A percentile compares a stretch with the other conserved stretches of the same genome.
phyloP scores from a whole-genome alignment of 2,329 filamentous ascomycete species.

The Fusarium sp. region DNA sequence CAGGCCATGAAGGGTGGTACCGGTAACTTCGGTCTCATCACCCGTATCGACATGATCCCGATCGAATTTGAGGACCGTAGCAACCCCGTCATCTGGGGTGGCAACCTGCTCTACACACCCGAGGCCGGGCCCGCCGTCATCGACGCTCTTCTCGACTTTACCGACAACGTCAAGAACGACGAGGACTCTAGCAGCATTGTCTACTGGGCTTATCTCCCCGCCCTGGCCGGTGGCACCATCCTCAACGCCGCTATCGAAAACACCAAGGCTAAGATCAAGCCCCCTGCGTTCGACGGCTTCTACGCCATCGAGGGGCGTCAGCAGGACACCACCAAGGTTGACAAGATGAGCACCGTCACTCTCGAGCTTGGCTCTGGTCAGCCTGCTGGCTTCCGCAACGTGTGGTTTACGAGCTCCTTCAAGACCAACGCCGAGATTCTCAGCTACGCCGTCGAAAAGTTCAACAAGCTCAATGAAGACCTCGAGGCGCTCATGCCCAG shows the following conservation, averaged over 20 bases:
- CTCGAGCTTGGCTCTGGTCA: constrained; percentile 47
- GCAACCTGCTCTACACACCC: constrained; percentile 44
- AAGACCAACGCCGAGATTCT: constrained; percentile 53
- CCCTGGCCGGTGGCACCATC: constrained; percentile 44
- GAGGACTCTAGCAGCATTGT: constrained; percentile 49
- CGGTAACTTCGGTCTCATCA: constrained; percentile 58
- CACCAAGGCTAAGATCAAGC: constrained; percentile 41
- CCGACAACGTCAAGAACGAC: constrained; percentile 47
- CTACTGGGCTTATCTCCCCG: constrained; percentile 50
- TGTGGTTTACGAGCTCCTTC: constrained; percentile 53
- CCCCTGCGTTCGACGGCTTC: constrained; percentile 48
- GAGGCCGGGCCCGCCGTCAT: constrained; percentile 37
- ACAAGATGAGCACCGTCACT: constrained; percentile 46
- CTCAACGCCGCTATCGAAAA: constrained; percentile 50
- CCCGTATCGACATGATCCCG: constrained; percentile 49
- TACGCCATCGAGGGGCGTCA: constrained; percentile 37
- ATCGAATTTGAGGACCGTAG: constrained; percentile 44
- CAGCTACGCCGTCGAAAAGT: constrained; percentile 48
- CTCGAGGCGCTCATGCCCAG: constrained; percentile 44
- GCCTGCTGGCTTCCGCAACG: constrained; percentile 46
- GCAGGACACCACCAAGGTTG: constrained; percentile 45
- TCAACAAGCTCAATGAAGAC: constrained; percentile 44
- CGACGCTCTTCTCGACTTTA: constrained; percentile 50
- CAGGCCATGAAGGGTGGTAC: constrained; percentile 60
- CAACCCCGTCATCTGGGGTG: constrained; percentile 48